These are phyloP conservation scores for Coemansia reversa DNA, from an alignment of 192 early-diverging fungal genomes.

Conservation along the genomic window DNA sequence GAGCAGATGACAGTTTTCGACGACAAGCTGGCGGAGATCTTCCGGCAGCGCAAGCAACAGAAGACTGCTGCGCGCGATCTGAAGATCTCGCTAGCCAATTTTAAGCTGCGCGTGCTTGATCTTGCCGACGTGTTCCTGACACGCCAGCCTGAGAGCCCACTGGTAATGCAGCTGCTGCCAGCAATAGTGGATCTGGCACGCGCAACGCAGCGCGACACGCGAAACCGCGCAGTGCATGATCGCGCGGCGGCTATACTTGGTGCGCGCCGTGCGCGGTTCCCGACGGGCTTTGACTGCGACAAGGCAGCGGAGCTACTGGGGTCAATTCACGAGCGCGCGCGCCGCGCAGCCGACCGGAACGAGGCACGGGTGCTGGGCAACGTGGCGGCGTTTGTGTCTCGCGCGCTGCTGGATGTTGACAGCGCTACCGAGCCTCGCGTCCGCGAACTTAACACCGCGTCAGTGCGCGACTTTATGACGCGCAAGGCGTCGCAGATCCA, in stretches of 20 bases:
- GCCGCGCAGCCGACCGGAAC: constrained; percentile 58
- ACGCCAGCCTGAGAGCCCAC: constrained; percentile 64
- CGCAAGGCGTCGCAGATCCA: constrained; percentile 70
- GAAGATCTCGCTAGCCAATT: constrained; percentile 79
- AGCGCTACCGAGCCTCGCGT: constrained; percentile 26
- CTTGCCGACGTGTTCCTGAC: constrained; percentile 76
- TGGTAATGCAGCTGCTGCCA: constrained; percentile 70
- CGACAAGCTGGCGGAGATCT: constrained; percentile 90
- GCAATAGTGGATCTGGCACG: constrained; percentile 66
- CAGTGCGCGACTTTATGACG: constrained; percentile 73
- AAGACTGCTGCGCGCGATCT: constrained; percentile 81
- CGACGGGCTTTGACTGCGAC: constrained; percentile 57
- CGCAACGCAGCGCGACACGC: constrained; percentile 55
- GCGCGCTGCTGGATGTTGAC: constrained; percentile 55
- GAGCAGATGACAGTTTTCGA: constrained; percentile 91
- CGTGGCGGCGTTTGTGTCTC: constrained; percentile 60
- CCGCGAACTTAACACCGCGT: constrained; percentile 55
- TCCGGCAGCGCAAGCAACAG: constrained; percentile 75
- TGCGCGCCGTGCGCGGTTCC: constrained; percentile 64
- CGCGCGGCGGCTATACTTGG: constrained; percentile 66
- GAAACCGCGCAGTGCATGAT: constrained; percentile 66
- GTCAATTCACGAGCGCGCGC: constrained; percentile 72
- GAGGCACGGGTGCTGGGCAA: constrained; percentile 56
- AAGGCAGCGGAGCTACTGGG: constrained; percentile 60
- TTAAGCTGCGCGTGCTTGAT: constrained; percentile 87